Evolutionary conservation across 495 filamentous ascomycete genomes (phyloP).

Genomic region (Podospora tetraspora): DNA sequence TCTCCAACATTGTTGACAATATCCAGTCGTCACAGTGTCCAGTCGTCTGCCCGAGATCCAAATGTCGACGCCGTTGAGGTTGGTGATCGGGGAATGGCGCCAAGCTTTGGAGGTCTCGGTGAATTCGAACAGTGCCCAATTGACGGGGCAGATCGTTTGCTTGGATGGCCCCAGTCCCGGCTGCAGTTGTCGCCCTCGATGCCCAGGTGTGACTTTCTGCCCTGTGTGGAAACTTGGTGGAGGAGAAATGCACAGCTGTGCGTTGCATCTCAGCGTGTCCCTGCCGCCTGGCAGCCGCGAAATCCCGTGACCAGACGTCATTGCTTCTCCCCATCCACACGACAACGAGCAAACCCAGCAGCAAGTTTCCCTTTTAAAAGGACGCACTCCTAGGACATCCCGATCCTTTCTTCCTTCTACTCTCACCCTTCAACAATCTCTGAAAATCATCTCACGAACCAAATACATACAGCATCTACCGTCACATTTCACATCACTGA

Average conservation of each 20-base stretch:
- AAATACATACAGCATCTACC: constrained; percentile 1
- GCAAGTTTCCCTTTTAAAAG: constrained; percentile 3
- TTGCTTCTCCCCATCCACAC: not conserved
- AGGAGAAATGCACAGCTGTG: constrained; percentile 7
- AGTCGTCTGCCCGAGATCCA: not conserved
- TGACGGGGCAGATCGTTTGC: not conserved
- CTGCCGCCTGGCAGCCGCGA: constrained; percentile 7
- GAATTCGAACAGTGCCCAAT: not conserved
- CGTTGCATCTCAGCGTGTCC: not conserved
- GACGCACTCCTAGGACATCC: not conserved
- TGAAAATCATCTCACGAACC: not conserved
- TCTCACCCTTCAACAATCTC: not conserved
- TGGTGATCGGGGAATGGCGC: not conserved
- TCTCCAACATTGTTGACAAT: not conserved
- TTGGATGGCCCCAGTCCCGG: not conserved
- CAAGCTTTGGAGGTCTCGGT: not conserved
- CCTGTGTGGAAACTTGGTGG: not conserved
- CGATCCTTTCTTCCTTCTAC: not conserved
- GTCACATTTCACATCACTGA: not conserved
- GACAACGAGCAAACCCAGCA: not conserved
- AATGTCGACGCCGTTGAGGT: not conserved
- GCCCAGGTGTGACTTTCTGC: not conserved
- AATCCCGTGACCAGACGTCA: constrained; percentile 20
- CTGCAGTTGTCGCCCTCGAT: not conserved
- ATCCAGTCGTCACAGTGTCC: not conserved